phyloP scores from a whole-genome alignment of 1,284 basidiomycete species.

The Xanthoconium separans region DNA sequence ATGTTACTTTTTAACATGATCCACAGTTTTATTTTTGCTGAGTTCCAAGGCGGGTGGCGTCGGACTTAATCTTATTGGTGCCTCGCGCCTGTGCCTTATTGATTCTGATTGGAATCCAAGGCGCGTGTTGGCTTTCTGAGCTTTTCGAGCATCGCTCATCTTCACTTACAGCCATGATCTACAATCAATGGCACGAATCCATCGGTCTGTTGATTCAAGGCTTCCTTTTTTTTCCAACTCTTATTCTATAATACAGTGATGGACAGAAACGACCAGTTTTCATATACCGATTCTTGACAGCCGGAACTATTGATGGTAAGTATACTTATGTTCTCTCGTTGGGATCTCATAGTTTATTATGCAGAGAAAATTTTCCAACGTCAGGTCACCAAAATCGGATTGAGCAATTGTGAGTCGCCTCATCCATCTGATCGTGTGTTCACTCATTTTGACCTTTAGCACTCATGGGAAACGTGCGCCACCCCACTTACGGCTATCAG shows the following conservation, averaged over 20 bases:
- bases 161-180: conserved; percentile 68
- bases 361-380: conserved; percentile 87
- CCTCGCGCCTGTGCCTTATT: conserved; percentile 78
- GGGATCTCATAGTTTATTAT: conserved; percentile 2
- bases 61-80: conserved; percentile 91
- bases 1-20: conserved; percentile 11
- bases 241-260: conserved; percentile 54
- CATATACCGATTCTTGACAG: conserved; percentile 90
- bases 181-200: conserved; percentile 97
- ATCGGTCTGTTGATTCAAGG: conserved; percentile 56
- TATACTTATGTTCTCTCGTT: conserved; percentile 3
- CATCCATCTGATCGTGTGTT: background rate
- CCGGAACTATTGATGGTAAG: conserved; percentile 75
- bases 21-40: conserved; percentile 87
- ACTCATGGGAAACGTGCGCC: conserved; percentile 61
- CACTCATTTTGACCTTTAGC: conserved; percentile 40
- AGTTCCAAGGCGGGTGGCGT: conserved; percentile 96
- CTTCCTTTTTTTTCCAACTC: background rate
- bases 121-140: conserved; percentile 45
- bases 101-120: conserved; percentile 98
- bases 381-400: conserved; percentile 93
- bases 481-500: background rate
- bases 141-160: background rate
- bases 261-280: conserved; percentile 92
- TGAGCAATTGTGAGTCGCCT: conserved; percentile 75